Percentiles rank a stretch among this genome's conserved stretches.
Conservation (phyloP, 2,329 filamentous ascomycete species). For the Cercospora canescens region DNA sequence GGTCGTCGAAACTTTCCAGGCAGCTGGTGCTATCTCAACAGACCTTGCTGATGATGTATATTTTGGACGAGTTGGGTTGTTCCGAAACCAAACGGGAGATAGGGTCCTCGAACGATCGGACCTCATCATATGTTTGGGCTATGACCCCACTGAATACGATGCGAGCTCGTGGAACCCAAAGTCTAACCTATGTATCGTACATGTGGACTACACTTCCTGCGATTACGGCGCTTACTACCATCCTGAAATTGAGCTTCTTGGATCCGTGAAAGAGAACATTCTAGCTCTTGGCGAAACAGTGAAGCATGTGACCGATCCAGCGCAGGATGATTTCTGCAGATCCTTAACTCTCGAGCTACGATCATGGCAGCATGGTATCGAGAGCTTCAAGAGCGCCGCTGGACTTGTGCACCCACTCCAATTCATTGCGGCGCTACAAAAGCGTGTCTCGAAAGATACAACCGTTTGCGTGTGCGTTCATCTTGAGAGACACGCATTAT, state of each 20-base stretch:
- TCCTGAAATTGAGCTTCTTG: conserved; percentile 46
- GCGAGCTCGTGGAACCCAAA: conserved; percentile 47
- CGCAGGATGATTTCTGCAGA: conserved; percentile 39
- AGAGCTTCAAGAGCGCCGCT: conserved; percentile 23
- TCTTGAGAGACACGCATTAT: not conserved
- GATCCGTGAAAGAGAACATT: conserved; percentile 45
- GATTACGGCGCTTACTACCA: conserved; percentile 46
- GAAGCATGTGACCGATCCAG: conserved; percentile 36
- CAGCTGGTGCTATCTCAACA: conserved; percentile 48
- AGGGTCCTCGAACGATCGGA: conserved; percentile 46
- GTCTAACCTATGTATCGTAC: conserved; percentile 42
- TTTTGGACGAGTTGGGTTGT: conserved; percentile 50
- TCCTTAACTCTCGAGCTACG: conserved; percentile 40
- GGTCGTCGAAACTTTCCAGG: conserved; percentile 54
- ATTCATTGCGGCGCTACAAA: conserved; percentile 48
- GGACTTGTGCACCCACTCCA: conserved; percentile 47
- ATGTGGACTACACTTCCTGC: conserved; percentile 45
- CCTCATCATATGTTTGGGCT: conserved; percentile 48
- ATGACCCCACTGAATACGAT: conserved; percentile 52
- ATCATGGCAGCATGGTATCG: conserved; percentile 35
- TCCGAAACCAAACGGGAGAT: conserved; percentile 52
- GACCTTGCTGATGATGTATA: conserved; percentile 46
- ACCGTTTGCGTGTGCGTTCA: conserved; percentile 38
- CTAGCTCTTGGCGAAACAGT: conserved; percentile 38
- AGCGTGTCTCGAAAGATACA: conserved; percentile 42